These are phyloP conservation scores for Microdochium trichocladiopsis DNA, from an alignment of 2,329 filamentous ascomycete species.

Conservation along the genomic window DNA sequence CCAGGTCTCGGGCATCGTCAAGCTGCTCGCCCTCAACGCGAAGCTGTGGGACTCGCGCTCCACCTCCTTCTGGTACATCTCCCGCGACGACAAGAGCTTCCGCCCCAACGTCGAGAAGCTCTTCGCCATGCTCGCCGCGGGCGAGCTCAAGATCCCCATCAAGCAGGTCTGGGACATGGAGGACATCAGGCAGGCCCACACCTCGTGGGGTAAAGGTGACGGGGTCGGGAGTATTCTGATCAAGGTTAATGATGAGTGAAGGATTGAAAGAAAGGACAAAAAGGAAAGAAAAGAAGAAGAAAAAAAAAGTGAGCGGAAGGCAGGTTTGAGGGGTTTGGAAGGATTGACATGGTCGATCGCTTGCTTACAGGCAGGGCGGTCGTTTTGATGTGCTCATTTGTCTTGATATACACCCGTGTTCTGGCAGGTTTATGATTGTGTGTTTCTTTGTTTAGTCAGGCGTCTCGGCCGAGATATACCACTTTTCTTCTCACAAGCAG, in stretches of 20 bases:
- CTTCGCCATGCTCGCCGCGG: slow-evolving; percentile 20
- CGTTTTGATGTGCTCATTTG: no score
- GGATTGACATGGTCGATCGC: no score
- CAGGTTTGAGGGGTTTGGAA: no score
- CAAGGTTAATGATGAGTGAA: slow-evolving; percentile 11
- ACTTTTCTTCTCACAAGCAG: no score
- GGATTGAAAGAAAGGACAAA: neutral
- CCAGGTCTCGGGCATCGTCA: slow-evolving; percentile 15
- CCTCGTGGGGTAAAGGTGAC: slow-evolving; percentile 22
- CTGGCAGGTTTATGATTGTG: no score
- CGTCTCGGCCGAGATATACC: no score
- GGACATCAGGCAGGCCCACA: slow-evolving; percentile 28
- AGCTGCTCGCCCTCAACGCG: slow-evolving; percentile 18
- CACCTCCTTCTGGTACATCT: slow-evolving; percentile 27
- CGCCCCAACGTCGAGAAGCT: slow-evolving; percentile 20
- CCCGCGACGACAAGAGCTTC: slow-evolving; percentile 23
- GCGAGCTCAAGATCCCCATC: slow-evolving; percentile 25
- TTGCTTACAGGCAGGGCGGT: no score
- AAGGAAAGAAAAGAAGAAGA: neutral
- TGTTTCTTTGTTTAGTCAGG: no score
- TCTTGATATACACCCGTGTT: no score
- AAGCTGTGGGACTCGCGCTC: slow-evolving; percentile 14
- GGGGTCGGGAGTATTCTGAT: slow-evolving; percentile 29
- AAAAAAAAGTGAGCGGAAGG: no score
- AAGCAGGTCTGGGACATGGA: slow-evolving; percentile 33